Percentiles rank a stretch among this genome's conserved stretches.
These are phyloP conservation scores for Rhododendron griersonianum DNA, from an alignment of 148 eudicot genomes.

Conservation along the genomic window DNA sequence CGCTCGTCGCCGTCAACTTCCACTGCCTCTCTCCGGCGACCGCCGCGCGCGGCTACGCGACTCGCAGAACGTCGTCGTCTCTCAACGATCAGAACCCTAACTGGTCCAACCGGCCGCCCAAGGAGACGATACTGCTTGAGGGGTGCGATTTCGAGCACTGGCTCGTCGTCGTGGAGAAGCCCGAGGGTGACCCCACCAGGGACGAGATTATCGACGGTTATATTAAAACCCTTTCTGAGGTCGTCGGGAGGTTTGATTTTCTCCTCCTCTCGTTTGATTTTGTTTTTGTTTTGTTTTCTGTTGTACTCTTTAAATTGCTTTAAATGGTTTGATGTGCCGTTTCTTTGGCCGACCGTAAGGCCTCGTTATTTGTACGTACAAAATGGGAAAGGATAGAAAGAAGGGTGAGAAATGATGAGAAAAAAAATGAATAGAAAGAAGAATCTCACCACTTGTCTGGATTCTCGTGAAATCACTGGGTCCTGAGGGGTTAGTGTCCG, in stretches of 20 bases:
- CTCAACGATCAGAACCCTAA: slow-evolving; percentile 69
- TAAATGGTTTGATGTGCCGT: not conserved
- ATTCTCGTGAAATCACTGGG: no score
- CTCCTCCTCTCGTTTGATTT: no score
- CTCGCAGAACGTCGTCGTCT: slow-evolving; percentile 45
- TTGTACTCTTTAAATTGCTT: not conserved
- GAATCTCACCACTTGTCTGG: no score
- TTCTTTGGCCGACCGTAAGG: not conserved
- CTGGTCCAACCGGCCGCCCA: slow-evolving; percentile 83
- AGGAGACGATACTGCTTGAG: slow-evolving; percentile 81
- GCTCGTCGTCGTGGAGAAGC: slow-evolving; percentile 42
- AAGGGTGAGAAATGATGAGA: no score
- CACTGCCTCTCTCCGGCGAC: slow-evolving; percentile 14
- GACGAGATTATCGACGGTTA: slow-evolving; percentile 44
- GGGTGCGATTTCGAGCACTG: slow-evolving; percentile 67
- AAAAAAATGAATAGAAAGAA: no score
- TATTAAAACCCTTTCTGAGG: slow-evolving; percentile 39
- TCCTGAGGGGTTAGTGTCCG: no score
- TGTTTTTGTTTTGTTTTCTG: not conserved
- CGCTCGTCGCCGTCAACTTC: slow-evolving; percentile 11
- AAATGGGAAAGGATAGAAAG: no score
- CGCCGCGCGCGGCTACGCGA: slow-evolving; percentile 27
- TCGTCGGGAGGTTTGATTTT: slow-evolving; percentile 39
- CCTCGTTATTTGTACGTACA: no score
- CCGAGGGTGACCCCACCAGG: slow-evolving; percentile 32